These are phyloP conservation scores for Taxillus chinensis DNA, from an alignment of 164 flowering plant genomes.

Conservation along the genomic window DNA sequence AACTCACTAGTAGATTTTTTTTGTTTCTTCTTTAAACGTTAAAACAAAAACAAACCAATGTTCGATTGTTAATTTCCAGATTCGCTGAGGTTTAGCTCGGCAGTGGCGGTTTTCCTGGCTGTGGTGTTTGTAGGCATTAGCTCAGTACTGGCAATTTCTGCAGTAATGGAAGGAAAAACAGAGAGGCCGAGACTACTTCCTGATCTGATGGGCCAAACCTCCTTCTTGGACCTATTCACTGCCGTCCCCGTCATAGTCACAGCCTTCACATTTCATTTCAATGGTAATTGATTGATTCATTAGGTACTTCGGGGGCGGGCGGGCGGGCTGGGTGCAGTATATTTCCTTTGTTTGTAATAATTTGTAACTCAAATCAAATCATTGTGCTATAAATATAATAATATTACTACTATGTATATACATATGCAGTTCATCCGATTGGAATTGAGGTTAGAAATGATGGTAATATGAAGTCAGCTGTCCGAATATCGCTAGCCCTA, in stretches of 20 bases:
- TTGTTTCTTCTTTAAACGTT: background rate
- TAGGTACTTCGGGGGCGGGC: too few relatives aligned
- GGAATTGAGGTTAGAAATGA: constrained; percentile 49
- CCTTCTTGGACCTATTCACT: constrained; percentile 82
- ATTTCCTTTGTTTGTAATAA: too few relatives aligned
- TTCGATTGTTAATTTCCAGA: constrained; percentile 29
- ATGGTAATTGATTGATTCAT: constrained; percentile 36
- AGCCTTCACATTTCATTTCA: constrained; percentile 92
- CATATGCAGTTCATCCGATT: constrained; percentile 78
- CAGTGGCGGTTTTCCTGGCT: constrained; percentile 67
- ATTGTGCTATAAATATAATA: too few relatives aligned
- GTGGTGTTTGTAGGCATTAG: constrained; percentile 72
- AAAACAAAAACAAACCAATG: background rate
- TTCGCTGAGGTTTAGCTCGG: constrained; percentile 66
- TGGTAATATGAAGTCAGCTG: constrained; percentile 51
- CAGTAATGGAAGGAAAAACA: constrained; percentile 50
- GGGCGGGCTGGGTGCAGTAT: too few relatives aligned
- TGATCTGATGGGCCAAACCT: constrained; percentile 22
- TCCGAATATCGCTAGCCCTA: constrained; percentile 48
- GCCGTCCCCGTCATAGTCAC: constrained; percentile 90
- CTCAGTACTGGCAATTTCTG: constrained; percentile 54
- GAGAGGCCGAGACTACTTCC: constrained; percentile 55
- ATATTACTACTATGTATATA: too few relatives aligned
- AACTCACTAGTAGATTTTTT: background rate
- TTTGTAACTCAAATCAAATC: too few relatives aligned